Evolutionary conservation across 495 filamentous ascomycete genomes (phyloP).

Genomic region (Bombardia bombarda): DNA sequence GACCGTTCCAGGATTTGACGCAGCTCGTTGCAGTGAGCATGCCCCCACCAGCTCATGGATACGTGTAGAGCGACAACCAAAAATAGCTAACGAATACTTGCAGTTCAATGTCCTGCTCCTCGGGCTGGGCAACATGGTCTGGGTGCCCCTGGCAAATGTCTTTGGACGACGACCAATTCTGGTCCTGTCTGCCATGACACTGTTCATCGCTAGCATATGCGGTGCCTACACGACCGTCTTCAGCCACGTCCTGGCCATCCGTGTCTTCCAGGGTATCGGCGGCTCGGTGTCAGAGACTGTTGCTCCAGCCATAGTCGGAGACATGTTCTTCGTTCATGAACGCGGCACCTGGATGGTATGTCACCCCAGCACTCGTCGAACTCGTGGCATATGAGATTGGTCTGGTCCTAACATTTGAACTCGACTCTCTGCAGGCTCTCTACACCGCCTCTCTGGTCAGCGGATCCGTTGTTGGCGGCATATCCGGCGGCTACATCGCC

Average conservation of each 20-base stretch:
- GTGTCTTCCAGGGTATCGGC: conserved; percentile 45
- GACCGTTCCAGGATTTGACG: conserved; percentile 12
- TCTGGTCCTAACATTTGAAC: not conserved
- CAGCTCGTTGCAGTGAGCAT: conserved; percentile 16
- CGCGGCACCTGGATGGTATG: conserved; percentile 40
- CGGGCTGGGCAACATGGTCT: conserved; percentile 30
- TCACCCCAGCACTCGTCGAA: not conserved
- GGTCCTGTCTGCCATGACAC: conserved; percentile 37
- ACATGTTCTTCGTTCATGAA: conserved; percentile 46
- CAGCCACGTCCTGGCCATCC: conserved; percentile 32
- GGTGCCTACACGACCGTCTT: conserved; percentile 38
- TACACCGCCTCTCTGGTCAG: conserved; percentile 45
- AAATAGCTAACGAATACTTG: not conserved
- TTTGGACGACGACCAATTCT: conserved; percentile 49
- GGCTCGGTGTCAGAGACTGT: conserved; percentile 48
- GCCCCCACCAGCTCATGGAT: too few species aligned
- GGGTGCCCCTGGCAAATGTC: conserved; percentile 50
- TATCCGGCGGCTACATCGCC: conserved; percentile 43
- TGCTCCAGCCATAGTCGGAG: conserved; percentile 45
- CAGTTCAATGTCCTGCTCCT: conserved; percentile 21
- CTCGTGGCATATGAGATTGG: too few species aligned
- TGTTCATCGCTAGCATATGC: conserved; percentile 37
- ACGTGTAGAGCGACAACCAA: not conserved
- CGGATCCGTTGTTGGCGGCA: conserved; percentile 39
- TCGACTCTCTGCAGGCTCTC: conserved; percentile 25